Base-by-base conservation (phyloP, 2,329 filamentous ascomycete species). In the Chrysosporium queenslandicum region DNA sequence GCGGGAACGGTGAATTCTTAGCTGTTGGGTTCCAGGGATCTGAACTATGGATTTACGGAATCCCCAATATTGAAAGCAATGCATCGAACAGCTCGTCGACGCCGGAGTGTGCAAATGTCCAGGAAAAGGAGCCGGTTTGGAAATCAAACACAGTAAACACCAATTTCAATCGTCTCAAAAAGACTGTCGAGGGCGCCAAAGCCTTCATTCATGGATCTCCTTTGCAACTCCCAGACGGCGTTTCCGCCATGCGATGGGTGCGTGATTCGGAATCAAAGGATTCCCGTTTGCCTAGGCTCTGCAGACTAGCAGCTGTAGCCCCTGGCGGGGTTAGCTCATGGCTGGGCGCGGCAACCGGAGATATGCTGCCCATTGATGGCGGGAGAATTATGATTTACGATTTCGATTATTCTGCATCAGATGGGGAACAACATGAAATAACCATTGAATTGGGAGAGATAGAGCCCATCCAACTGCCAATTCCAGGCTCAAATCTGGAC, bases 21-120 rank as follows among this genome's bases (percentile, higher is more conserved):
- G 82, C 84, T 16, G 78, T 86, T 9, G 86, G 85, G 0, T 90
- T 90, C 58, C 75, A 84, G 53, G 81, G 79, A 12, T 82, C 78
- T 52, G 81, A 87, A 21, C 71, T 92, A 4, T 91, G 86, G 85
- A 67, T 91, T 2, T 91, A 91, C 65, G 86, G 86, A 23, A 72
- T 91, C 25, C 86, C 87, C 1, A 81, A 59, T 70, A 86, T 62
- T 77, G 81, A 37, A 16, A 43, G 25, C 20, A 47, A 52, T 36
- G n/a, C 18, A 29, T 20, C 30, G 4, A 39, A 4, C 9, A 37
- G 48, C 20, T 30, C 23, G 11, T 30, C 41, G 11, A 14, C 12
- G 4, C 39, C 21, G 25, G 14, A 34, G 27, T 39, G 34, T 4
- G 23, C 41, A 6, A 50, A 49, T 16, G 58, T 59, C 37, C 59